A percentile compares a stretch with the other conserved stretches of the same genome.
These are phyloP conservation scores for Penicillium macrosclerotiorum DNA, from an alignment of 495 filamentous ascomycete species.

Conservation along the genomic window DNA sequence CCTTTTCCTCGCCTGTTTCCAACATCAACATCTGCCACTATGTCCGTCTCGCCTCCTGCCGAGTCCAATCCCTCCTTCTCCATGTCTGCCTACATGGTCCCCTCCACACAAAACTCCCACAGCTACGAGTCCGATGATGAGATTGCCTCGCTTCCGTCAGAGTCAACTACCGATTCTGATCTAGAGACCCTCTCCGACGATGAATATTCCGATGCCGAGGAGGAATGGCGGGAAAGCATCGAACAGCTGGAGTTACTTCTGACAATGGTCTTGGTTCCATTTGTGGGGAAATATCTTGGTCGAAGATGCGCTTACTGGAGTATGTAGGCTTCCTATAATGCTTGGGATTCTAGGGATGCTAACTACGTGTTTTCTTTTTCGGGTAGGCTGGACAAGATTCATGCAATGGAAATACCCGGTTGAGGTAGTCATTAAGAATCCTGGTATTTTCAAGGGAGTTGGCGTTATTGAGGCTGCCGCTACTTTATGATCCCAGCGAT, in stretches of 20 bases:
- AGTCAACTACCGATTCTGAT: conserved; percentile 59
- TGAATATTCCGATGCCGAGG: conserved; percentile 79
- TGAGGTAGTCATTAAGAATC: conserved; percentile 57
- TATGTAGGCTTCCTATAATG: conserved; percentile 35
- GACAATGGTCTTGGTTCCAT: conserved; percentile 91
- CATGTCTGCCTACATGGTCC: conserved; percentile 42
- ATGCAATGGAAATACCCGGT: conserved; percentile 80
- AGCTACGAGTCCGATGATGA: conserved; percentile 58
- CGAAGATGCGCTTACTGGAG: conserved; percentile 95
- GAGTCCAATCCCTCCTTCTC: conserved; percentile 43
- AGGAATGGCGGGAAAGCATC: conserved; percentile 88
- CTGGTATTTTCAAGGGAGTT: conserved; percentile 58
- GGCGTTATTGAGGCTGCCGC: conserved; percentile 72
- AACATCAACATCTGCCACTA: conserved; percentile 18
- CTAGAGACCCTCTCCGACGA: conserved; percentile 53
- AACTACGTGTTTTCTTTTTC: neutral
- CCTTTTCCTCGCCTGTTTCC: conserved; percentile 8
- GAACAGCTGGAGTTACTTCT: conserved; percentile 90
- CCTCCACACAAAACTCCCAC: conserved; percentile 37
- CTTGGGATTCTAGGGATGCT: neutral
- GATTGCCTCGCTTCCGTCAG: conserved; percentile 75
- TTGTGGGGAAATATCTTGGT: conserved; percentile 89
- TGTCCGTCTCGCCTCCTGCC: conserved; percentile 29
- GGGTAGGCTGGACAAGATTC: conserved; percentile 65
- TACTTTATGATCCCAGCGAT: conserved; percentile 58